phyloP scores from a whole-genome alignment of 208 protist genomes.

The Acanthamoeba sp. region DNA sequence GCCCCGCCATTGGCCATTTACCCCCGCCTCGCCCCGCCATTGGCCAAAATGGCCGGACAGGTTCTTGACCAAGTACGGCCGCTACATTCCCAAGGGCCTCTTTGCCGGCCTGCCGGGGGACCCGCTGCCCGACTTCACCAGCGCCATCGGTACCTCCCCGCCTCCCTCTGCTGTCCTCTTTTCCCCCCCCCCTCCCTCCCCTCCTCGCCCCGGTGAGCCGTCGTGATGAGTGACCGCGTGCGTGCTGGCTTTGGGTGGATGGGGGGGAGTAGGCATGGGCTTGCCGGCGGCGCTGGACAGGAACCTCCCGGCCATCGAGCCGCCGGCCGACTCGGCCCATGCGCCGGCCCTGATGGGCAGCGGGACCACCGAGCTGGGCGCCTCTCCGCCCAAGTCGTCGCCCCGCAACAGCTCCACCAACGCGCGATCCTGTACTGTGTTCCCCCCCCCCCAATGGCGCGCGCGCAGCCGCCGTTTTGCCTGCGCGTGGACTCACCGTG shows the following conservation, averaged over 20 bases:
- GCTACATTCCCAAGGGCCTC: constrained; percentile 49
- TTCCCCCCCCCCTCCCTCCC: too few species aligned
- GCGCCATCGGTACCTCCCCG: neutral
- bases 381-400: neutral
- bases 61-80: constrained; percentile 50
- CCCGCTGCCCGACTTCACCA: constrained; percentile 21
- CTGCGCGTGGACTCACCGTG: too few species aligned
- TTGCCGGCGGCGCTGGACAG: neutral
- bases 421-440: neutral
- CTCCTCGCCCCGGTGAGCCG: too few species aligned
- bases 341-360: neutral
- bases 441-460: too few species aligned
- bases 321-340: neutral
- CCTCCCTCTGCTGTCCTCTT: neutral
- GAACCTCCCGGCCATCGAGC: constrained; percentile 35
- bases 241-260: neutral
- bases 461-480: too few species aligned
- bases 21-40: too few species aligned
- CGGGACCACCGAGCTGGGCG: neutral
- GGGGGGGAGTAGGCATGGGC: neutral
- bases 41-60: neutral
- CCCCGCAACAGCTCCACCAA: neutral
- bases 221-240: too few species aligned
- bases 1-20: too few species aligned
- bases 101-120: constrained; percentile 40